A percentile compares a stretch with the other conserved stretches of the same genome.
Conservation (phyloP, 2,329 filamentous ascomycete genomes). For the Bipolaris cookei region DNA sequence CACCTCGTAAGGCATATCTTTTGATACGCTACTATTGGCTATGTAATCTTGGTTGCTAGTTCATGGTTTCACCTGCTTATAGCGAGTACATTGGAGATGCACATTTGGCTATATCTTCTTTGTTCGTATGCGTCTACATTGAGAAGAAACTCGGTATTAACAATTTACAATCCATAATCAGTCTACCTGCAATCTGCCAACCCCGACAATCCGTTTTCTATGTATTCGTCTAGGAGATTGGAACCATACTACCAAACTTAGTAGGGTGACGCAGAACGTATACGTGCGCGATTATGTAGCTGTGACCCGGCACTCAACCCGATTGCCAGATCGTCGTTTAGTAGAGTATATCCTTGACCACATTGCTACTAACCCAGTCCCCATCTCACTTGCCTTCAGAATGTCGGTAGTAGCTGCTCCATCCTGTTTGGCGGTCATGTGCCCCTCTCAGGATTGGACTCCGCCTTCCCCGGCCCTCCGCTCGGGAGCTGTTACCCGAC, state of each 20-base stretch:
- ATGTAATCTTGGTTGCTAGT: not conserved
- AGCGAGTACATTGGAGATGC: not conserved
- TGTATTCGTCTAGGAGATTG: too few species aligned
- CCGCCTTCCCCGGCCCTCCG: not conserved
- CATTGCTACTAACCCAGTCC: not conserved
- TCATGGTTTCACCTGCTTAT: not conserved
- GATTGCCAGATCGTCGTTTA: too few species aligned
- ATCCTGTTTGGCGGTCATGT: not conserved
- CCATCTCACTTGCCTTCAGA: not conserved
- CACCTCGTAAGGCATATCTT: too few species aligned
- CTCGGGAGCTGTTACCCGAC: conserved; percentile 1
- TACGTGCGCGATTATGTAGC: too few species aligned
- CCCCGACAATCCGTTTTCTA: too few species aligned
- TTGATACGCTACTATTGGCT: too few species aligned
- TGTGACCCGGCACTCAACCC: too few species aligned
- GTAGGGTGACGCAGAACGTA: not conserved
- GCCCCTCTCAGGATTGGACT: not conserved
- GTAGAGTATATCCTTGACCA: not conserved
- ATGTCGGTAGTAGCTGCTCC: not conserved
- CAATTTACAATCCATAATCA: too few species aligned
- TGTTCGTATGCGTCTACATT: too few species aligned
- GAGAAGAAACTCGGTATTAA: too few species aligned
- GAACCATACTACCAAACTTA: not conserved
- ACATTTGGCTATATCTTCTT: not conserved
- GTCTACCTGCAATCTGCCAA: too few species aligned